phyloP scores from a whole-genome alignment of 768 basidiomycete genomes.

The Xerocomellus amylosporus region DNA sequence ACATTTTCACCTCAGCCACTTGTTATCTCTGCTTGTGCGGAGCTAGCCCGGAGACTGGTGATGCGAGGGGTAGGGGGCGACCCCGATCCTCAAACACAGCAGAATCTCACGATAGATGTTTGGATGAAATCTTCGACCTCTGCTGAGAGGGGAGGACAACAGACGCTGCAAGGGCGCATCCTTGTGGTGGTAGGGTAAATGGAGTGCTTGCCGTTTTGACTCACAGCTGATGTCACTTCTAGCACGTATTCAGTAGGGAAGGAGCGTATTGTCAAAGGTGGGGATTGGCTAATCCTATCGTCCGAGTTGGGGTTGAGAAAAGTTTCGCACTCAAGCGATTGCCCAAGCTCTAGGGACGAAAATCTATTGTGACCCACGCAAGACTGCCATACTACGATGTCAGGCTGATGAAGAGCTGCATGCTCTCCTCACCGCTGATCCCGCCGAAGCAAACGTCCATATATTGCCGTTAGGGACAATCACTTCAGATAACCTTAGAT shows the following conservation, averaged over 20 bases:
- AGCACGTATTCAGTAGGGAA: conserved; percentile 98
- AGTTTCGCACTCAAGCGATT: conserved; percentile 53
- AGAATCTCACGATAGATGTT: conserved; percentile 43
- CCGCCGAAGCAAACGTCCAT: conserved; percentile 77
- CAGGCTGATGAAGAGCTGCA: conserved; percentile 83
- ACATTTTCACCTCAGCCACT: conserved; percentile 94
- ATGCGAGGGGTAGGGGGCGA: conserved; percentile 37
- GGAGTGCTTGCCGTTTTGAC: background rate
- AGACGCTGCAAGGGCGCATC: conserved; percentile 37
- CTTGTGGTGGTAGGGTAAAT: conserved; percentile 74
- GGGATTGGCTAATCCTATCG: background rate
- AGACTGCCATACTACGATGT: conserved; percentile 78
- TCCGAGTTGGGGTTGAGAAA: background rate
- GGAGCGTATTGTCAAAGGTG: conserved; percentile 95
- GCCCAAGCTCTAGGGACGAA: conserved; percentile 78
- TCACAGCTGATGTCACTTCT: conserved; percentile 1
- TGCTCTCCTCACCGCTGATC: conserved; percentile 70
- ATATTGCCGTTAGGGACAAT: conserved; percentile 77
- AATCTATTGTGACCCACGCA: conserved; percentile 86
- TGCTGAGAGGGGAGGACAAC: conserved; percentile 32
- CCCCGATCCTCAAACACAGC: conserved; percentile 19
- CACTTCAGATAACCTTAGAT: conserved; percentile 69
- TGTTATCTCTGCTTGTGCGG: conserved; percentile 90
- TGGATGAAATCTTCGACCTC: conserved; percentile 45
- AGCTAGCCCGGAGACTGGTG: conserved; percentile 63